Conservation (phyloP, 129 eudicot genomes). For the Tagetes erecta region DNA sequence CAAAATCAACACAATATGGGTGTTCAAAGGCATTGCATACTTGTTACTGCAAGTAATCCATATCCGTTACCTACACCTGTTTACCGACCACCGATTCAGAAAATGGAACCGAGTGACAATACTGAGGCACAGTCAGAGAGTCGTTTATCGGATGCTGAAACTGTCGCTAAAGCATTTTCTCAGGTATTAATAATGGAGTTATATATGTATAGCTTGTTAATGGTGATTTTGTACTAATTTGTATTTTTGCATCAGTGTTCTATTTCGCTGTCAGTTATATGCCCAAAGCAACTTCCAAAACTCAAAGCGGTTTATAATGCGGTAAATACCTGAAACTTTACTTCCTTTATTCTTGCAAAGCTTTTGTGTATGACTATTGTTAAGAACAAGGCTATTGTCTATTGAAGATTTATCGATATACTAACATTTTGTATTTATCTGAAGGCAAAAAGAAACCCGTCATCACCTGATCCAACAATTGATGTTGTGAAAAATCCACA, state of each 20-base stretch:
- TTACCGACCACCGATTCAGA: conserved; percentile 63
- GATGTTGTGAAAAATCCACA: conserved; percentile 80
- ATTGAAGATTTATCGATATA: not conserved
- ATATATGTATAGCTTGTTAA: not conserved
- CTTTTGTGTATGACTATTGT: not conserved
- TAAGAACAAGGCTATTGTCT: too few species aligned
- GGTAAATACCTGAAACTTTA: conserved; percentile 42
- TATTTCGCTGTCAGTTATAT: conserved; percentile 82
- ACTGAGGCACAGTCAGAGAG: conserved; percentile 66
- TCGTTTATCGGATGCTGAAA: conserved; percentile 82
- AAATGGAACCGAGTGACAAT: conserved; percentile 59
- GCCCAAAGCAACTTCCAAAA: conserved; percentile 89
- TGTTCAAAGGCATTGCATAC: conserved; percentile 80
- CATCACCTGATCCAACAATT: conserved; percentile 67
- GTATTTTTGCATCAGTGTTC: conserved; percentile 57
- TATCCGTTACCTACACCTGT: conserved; percentile 95
- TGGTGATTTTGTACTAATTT: conserved; percentile 6
- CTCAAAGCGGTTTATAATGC: conserved; percentile 78
- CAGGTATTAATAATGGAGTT: conserved; percentile 48
- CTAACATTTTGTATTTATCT: conserved; percentile 6
- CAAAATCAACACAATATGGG: conserved; percentile 67
- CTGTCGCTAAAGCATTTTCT: conserved; percentile 69
- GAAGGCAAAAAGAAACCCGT: conserved; percentile 77
- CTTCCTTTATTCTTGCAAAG: not conserved
- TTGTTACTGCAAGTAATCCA: conserved; percentile 90